A percentile compares a stretch with the other conserved stretches of the same genome.
Conservation (phyloP, 768 basidiomycete genomes). For the Cytidiella melzeri region DNA sequence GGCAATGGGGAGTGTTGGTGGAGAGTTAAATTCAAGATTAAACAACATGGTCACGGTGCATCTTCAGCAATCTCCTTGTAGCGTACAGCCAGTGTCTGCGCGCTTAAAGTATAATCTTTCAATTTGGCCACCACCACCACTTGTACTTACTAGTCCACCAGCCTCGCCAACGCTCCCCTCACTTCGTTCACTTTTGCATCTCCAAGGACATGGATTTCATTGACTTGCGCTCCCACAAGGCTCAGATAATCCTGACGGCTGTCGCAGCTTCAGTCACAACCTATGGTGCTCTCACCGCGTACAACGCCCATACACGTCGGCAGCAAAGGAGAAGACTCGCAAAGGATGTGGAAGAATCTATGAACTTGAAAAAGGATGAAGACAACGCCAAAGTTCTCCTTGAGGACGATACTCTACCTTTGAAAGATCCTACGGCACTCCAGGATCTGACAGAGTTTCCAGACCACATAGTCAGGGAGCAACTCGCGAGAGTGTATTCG, state of each 20-base stretch:
- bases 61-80: no score
- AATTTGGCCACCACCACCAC: no score
- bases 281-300: conserved; percentile 51
- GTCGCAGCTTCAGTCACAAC: conserved; percentile 58
- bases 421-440: not conserved
- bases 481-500: conserved; percentile 89
- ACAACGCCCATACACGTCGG: conserved; percentile 42
- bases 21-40: no score
- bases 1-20: no score
- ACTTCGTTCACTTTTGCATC: no score
- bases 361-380: conserved; percentile 23
- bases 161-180: no score
- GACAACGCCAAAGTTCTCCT: conserved; percentile 3
- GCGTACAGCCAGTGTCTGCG: no score
- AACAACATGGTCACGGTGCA: no score
- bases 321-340: conserved; percentile 46
- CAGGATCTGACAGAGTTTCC: conserved; percentile 3
- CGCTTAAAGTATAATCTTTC: no score
- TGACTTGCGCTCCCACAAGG: conserved; percentile 42
- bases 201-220: no score
- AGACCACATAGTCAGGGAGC: conserved; percentile 76
- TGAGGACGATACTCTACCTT: not conserved
- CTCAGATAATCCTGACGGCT: conserved; percentile 64
- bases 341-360: conserved; percentile 49
- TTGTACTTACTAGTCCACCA: no score